Evolutionary conservation across 1,284 basidiomycete genomes (phyloP), one percentile per base, ranked within the genome.

Genomic region (Xerocomus minutiporus): DNA sequence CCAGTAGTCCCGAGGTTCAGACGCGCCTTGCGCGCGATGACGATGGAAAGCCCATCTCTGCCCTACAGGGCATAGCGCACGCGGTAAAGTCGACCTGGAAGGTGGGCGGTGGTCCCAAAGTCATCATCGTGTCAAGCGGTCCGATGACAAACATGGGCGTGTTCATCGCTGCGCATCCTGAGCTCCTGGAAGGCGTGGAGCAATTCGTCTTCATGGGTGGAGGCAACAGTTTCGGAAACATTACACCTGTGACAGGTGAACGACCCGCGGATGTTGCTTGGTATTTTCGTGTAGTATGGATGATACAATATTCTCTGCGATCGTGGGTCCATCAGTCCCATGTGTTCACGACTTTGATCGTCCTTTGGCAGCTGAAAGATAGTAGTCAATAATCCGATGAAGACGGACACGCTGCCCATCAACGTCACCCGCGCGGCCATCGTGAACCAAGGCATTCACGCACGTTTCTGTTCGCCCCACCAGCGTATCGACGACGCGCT

Each of bases 201-300:
- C 80, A 89, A 59, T 81, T 93, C 53, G 86, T 91, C 4, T 89
- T 91, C 62, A 93, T 93, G 91, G 91, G 91, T 15, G 91, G 91
- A 36, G 87, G 82, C 1, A 82, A 90, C n/a, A 90, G 90, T 5
- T 64, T 88, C 11, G 91, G 90, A 0, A 93, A 92, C 62, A 73
- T 83, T 44, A 84, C 84, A n/a, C 73, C 88, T 12, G 83, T 81
- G 13, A 88, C 87, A 60, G 82, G 82, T 82, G 52, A 44, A 74
- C 63, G n/a, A 48, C n/a, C 20, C 26, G 3, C 15, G 42, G 15
- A 46, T 6, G 7, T 25, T 20, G 26, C 26, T 39, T 23, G 39
- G 41, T 4, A 47, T 32, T 17, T 20, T 11, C 8, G 26, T 9
- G 17, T 17, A 17, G 9, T 1, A 41, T 32, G n/a, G 5, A 8